These are phyloP conservation scores for Paraphoma chrysanthemicola DNA, from an alignment of 2,329 filamentous ascomycete genomes.

Conservation along the genomic window DNA sequence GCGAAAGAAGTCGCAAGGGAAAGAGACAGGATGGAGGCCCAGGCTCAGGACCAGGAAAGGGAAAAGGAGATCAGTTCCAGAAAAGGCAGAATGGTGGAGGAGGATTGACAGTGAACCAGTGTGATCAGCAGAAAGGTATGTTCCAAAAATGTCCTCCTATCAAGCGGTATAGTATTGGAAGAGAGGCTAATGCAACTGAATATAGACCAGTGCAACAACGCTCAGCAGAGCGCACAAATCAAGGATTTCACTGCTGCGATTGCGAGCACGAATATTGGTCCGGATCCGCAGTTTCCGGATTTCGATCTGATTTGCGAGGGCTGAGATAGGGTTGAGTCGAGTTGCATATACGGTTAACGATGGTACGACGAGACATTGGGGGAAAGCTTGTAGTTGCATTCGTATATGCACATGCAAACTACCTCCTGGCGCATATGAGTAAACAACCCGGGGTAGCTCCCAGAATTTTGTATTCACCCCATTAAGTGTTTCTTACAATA, in stretches of 20 bases:
- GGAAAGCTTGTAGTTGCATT: background rate
- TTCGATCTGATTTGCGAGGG: conserved; percentile 47
- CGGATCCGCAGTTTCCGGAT: conserved; percentile 46
- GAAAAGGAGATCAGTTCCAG: background rate
- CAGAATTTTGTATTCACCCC: background rate
- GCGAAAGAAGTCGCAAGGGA: background rate
- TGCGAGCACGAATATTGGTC: conserved; percentile 43
- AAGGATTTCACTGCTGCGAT: conserved; percentile 35
- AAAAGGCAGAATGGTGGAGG: conserved; percentile 13
- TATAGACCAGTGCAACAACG: conserved; percentile 35
- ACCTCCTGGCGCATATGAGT: too few relatives aligned
- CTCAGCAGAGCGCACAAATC: conserved; percentile 34
- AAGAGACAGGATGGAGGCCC: conserved; percentile 1
- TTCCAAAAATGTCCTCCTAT: background rate
- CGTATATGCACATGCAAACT: too few relatives aligned
- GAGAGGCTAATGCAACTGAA: background rate
- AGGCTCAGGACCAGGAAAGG: background rate
- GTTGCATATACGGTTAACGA: background rate
- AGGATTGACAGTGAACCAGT: conserved; percentile 25
- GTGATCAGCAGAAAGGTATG: conserved; percentile 33
- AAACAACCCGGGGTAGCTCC: background rate
- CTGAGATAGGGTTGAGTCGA: conserved; percentile 1
- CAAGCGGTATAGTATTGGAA: background rate
- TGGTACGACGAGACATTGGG: background rate
- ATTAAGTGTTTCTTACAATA: background rate